A percentile compares a stretch with the other conserved stretches of the same genome.
These are phyloP conservation scores for Carex myosuroides DNA, from an alignment of 176 grass and related monocot genomes.

Conservation along the genomic window DNA sequence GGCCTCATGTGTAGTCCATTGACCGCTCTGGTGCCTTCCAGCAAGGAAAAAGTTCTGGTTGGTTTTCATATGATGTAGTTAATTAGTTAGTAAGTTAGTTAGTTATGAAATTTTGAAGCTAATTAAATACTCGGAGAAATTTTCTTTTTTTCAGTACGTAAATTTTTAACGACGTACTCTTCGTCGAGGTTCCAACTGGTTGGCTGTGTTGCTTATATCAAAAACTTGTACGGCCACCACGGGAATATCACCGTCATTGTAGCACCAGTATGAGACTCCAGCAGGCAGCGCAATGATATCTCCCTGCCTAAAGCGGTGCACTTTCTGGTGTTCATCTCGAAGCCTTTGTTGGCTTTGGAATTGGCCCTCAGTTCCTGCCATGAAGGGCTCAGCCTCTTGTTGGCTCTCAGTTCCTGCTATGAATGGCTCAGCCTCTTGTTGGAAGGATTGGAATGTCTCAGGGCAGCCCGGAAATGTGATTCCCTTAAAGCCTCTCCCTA, in stretches of 20 bases:
- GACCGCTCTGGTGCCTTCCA: constrained; percentile 21
- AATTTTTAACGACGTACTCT: constrained; percentile 11
- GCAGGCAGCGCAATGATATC: constrained; percentile 34
- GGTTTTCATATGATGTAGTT: not conserved
- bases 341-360: constrained; percentile 8
- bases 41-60: constrained; percentile 39
- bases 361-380: no score
- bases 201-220: constrained; percentile 29
- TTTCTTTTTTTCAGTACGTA: no score
- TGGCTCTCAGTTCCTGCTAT: no score
- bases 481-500: constrained; percentile 13
- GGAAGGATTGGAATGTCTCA: constrained; percentile 14
- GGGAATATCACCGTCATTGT: constrained; percentile 37
- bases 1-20: not conserved
- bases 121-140: not conserved
- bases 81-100: constrained; percentile 4
- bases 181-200: constrained; percentile 27
- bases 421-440: not conserved
- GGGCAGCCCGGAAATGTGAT: constrained; percentile 17
- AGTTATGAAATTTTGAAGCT: not conserved
- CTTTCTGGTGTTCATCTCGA: constrained; percentile 38
- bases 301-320: constrained; percentile 31
- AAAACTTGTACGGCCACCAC: constrained; percentile 29
- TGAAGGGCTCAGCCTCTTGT: not conserved
- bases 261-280: constrained; percentile 39